Evolutionary conservation across 129 eudicot species (phyloP), one percentile per base, ranked within the genome.

Genomic region (Lactuca sativa): DNA sequence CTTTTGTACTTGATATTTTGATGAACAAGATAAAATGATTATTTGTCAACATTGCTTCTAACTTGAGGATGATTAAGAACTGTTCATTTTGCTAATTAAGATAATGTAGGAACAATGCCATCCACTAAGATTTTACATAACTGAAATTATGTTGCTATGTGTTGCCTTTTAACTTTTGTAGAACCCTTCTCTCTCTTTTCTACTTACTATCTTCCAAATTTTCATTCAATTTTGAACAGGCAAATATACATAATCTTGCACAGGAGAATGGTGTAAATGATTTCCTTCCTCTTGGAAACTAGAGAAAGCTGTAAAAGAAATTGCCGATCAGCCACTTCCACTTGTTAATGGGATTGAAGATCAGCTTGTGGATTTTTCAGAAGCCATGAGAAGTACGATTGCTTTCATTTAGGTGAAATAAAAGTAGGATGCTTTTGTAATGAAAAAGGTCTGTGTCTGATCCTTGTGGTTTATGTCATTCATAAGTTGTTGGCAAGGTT

Each of bases 321-420:
- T 88, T 49, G 70, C 72, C 57, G 75, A 78, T 49, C 87, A 67
- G 49, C 21, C 21, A 18, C 21, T 18, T 18, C 81, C 89, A 60
- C 63, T 55, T 66, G 69, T 79, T 69, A 82, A 85, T 21, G 96
- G 89, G 77, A 79, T 72, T 12, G 96, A 86, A 32, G 87, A 85
- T 72, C 84, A 89, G 81, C 89, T 83, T 56, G 48, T 86, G 36
- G 96, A 89, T 75, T 89, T 86, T 73, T 83, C 92, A 9, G 96
- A 86, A 81, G 87, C 96, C 66, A 58, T 86, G 82, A 81, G 89
- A 79, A 89, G 21, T 18, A 18, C 1, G 21, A 18, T 18, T 18
- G 21, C 21, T 18, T 18, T 18, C 21, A 18, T 18, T 18, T 18
- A 18, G 21, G 21, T 18, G 21, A 18, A 18, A 18, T 18, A 18